These are phyloP conservation scores for Mucor racemosus DNA, from an alignment of 371 early-diverging fungal genomes.

Conservation along the genomic window DNA sequence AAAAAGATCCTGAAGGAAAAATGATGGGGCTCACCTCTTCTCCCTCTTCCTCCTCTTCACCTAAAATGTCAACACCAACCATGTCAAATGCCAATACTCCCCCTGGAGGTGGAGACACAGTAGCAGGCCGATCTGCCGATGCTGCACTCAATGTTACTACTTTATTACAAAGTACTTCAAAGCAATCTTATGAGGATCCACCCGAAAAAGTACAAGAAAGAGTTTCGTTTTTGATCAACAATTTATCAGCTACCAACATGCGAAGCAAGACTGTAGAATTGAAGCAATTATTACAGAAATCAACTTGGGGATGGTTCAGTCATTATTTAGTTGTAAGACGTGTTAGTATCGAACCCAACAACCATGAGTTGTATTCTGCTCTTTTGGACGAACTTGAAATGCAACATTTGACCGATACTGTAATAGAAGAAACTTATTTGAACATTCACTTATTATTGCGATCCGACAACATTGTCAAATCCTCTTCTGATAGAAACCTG, in stretches of 20 bases:
- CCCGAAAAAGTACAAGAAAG: conserved; percentile 83
- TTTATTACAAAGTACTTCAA: conserved; percentile 21
- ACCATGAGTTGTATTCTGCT: conserved; percentile 83
- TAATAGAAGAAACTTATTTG: conserved; percentile 87
- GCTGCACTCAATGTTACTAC: conserved; percentile 27
- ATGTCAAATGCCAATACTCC: conserved; percentile 24
- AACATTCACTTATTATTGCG: conserved; percentile 85
- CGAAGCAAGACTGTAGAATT: conserved; percentile 82
- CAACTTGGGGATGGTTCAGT: conserved; percentile 86
- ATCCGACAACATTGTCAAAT: conserved; percentile 84
- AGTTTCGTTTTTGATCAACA: conserved; percentile 95
- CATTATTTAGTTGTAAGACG: conserved; percentile 92
- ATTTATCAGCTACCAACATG: conserved; percentile 84
- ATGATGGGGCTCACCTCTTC: conserved; percentile 10
- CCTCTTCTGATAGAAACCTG: conserved; percentile 84
- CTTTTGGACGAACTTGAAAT: conserved; percentile 75
- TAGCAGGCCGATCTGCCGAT: conserved; percentile 26
- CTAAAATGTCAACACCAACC: conserved; percentile 20
- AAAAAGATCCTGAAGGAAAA: conserved; percentile 36
- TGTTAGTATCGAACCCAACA: conserved; percentile 93
- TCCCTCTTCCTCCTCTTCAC: conserved; percentile 6
- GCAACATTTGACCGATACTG: conserved; percentile 60
- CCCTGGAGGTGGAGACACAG: conserved; percentile 39
- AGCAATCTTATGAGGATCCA: conserved; percentile 57
- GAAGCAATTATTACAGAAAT: conserved; percentile 69